Conservation (phyloP, 176 grass and related monocot genomes). For the Cenchrus fungigraminus region DNA sequence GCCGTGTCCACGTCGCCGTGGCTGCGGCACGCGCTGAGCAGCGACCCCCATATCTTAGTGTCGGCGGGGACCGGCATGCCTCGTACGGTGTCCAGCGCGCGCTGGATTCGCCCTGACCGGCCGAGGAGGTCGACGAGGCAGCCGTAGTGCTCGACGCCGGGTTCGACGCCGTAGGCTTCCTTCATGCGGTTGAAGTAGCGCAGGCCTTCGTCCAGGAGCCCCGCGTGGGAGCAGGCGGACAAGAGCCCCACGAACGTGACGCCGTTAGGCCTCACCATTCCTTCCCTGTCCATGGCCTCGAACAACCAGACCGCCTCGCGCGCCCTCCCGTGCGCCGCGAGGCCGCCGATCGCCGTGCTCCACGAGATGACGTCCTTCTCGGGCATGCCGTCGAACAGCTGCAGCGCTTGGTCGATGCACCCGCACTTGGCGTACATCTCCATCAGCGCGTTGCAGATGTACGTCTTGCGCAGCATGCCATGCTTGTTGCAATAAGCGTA, state of each 20-base stretch:
- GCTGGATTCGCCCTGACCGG: slow-evolving; percentile 39
- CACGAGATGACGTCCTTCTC: slow-evolving; percentile 70
- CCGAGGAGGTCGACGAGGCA: slow-evolving; percentile 64
- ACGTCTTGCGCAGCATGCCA: slow-evolving; percentile 44
- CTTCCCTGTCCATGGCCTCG: slow-evolving; percentile 48
- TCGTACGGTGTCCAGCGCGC: slow-evolving; percentile 25
- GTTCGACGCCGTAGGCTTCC: slow-evolving; percentile 37
- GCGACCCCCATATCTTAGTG: slow-evolving; percentile 63
- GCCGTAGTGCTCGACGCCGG: slow-evolving; percentile 61
- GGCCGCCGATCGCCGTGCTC: slow-evolving; percentile 57
- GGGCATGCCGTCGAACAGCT: slow-evolving; percentile 50
- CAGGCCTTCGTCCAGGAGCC: slow-evolving; percentile 55
- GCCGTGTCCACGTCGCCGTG: slow-evolving; percentile 52
- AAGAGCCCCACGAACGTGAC: slow-evolving; percentile 62
- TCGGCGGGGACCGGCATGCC: slow-evolving; percentile 56
- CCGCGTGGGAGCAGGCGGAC: slow-evolving; percentile 69
- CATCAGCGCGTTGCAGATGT: slow-evolving; percentile 60
- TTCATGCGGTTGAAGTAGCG: slow-evolving; percentile 57
- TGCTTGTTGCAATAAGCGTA: slow-evolving; percentile 59
- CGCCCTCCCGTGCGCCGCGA: slow-evolving; percentile 59
- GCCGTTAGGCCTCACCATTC: slow-evolving; percentile 52
- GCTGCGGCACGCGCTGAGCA: slow-evolving; percentile 64
- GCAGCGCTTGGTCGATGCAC: slow-evolving; percentile 53
- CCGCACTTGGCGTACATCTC: slow-evolving; percentile 79
- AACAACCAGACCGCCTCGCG: slow-evolving; percentile 52